Conservation (phyloP, 2,329 filamentous ascomycete species). For the Helicocarpus griseus region DNA sequence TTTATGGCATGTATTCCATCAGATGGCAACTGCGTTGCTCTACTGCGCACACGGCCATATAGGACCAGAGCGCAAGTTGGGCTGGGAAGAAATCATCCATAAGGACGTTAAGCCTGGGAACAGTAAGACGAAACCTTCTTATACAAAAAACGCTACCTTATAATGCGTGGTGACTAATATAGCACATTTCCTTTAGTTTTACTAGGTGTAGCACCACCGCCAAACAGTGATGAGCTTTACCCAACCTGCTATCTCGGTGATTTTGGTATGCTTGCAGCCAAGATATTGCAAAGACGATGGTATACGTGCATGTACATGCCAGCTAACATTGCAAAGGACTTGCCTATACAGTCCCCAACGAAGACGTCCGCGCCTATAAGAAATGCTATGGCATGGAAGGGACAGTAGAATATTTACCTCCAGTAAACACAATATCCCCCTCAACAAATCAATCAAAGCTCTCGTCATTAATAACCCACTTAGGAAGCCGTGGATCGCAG, state of each 20-base stretch:
- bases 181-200: conserved; percentile 3
- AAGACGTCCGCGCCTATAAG: conserved; percentile 8
- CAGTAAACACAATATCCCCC: neutral
- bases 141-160: too few species aligned
- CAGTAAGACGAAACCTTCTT: conserved; percentile 3
- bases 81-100: conserved; percentile 10
- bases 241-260: conserved; percentile 7
- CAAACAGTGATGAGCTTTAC: conserved; percentile 5
- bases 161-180: too few species aligned
- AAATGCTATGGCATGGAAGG: conserved; percentile 3
- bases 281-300: neutral
- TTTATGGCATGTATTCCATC: conserved; percentile 9
- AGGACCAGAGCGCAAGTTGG: neutral
- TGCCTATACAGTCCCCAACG: conserved; percentile 8
- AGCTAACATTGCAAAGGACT: conserved; percentile 4
- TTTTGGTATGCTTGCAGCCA: conserved; percentile 1
- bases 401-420: conserved; percentile 3
- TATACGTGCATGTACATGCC: neutral
- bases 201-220: neutral
- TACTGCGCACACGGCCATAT: conserved; percentile 7
- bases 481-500: conserved; percentile 3
- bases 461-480: neutral
- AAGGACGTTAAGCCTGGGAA: conserved; percentile 9
- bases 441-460: neutral
- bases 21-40: conserved; percentile 5